Base-by-base conservation (phyloP, 208 protist genomes). In the Vickermania ingenoplastis region DNA sequence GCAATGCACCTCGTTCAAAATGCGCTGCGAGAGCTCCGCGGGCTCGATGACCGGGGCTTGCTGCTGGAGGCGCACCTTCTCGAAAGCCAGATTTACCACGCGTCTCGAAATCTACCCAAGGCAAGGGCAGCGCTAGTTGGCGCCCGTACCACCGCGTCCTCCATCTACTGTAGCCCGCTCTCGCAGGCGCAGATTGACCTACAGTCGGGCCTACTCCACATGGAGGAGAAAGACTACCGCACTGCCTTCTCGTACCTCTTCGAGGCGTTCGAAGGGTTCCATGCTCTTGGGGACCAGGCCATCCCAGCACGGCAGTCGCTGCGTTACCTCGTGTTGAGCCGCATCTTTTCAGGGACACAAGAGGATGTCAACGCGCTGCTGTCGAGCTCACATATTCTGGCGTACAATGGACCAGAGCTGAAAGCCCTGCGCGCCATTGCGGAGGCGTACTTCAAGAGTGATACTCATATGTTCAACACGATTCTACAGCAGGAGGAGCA, bases 191-290 rank as follows among this genome's bases (percentile, higher is more conserved):
- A 98, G 65, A 97, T 99, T 66, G 97, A 99, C 69, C 72, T 98
- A 48, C 95, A 98, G 78, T 86, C 83, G 7, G 98, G 98, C 29
- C 87, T 98, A 0, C 82, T 99, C 27, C 90, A 98, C 66, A 94
- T 97, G 1, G 95, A 99, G 73, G 97, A 99, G 71, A 92, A 97
- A 13, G 98, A 99, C 72, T 95, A 86, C 68, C 99, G 99, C 75
- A 99, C 97, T 11, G 96, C 96, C 24, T 97, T 96, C 75, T 99
- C 97, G 2, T 99, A 99, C 87, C 96, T 99, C 49, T 99, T 94
- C 73, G 98, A 99, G 75, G 91, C 97, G 25, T 99, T 99, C 59
- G 98, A 99, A 77, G 94, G 91, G 23, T 99, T 92, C 69, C 84
- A 97, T 56, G 78, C 88, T 29, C 61, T 97, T 1, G 86, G 89